Conservation (phyloP, 495 filamentous ascomycete species). For the Annulohypoxylon maeteangense region DNA sequence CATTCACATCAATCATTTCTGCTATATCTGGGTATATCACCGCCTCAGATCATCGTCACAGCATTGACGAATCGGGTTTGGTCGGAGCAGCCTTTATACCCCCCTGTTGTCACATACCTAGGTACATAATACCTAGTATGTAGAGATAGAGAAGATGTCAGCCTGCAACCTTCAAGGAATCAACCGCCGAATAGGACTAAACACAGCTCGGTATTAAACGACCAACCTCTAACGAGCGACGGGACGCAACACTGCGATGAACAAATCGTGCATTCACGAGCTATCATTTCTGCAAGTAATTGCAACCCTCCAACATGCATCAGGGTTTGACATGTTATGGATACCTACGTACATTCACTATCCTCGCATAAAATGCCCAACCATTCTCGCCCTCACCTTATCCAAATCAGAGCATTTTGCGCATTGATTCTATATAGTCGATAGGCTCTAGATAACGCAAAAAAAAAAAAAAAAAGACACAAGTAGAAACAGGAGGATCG, state of each 20-base stretch:
- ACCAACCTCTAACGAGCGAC: conserved; percentile 17
- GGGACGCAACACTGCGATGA: conserved; percentile 23
- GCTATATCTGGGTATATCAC: conserved; percentile 14
- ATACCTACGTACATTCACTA: background rate
- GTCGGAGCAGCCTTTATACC: conserved; percentile 27
- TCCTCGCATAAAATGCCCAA: conserved; percentile 18
- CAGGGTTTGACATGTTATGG: background rate
- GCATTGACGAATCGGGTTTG: conserved; percentile 41
- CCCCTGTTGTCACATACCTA: conserved; percentile 18
- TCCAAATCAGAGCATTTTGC: background rate
- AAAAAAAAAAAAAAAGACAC: background rate
- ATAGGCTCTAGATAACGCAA: conserved; percentile 37
- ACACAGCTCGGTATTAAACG: conserved; percentile 20
- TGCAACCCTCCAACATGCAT: conserved; percentile 13
- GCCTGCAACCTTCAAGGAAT: conserved; percentile 12
- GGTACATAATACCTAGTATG: background rate
- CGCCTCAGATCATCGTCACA: conserved; percentile 23
- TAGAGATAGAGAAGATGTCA: background rate
- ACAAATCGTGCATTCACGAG: conserved; percentile 25
- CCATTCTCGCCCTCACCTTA: conserved; percentile 13
- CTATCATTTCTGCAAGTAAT: conserved; percentile 9
- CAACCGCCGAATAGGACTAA: conserved; percentile 17
- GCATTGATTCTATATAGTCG: conserved; percentile 3
- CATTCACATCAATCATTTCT: background rate
- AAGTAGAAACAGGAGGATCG: conserved; percentile 20